Base-by-base conservation (phyloP, 2,329 filamentous ascomycete species). In the Fusarium sacchari region DNA sequence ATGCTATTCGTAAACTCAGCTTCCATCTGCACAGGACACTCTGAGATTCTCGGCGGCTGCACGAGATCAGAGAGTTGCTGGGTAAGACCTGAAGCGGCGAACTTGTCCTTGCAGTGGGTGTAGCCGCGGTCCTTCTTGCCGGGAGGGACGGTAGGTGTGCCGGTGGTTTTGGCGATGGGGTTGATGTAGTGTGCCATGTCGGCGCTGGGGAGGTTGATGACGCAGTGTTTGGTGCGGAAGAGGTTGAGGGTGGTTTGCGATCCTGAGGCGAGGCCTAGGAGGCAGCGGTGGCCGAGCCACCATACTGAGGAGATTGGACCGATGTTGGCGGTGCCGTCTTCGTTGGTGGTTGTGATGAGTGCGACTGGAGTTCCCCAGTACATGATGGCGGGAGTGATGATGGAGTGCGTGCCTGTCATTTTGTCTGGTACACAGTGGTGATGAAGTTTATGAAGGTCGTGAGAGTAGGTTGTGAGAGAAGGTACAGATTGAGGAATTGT, bases 401-500 rank as follows among this genome's bases (percentile, higher is more conserved):
- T n/a, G 14, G 34, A 55, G 14, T 55, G 50, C 2, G 50, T 55
- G 15, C 6, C 34, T 9, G 34, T 13, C 50, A 55, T 55, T 4
- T 18, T 55, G 50, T 14, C 15, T 14, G 12, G 30, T 30, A 30
- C 30, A n/a, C n/a, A n/a, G n/a, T n/a, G n/a, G n/a, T n/a, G n/a
- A n/a, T n/a, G n/a, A n/a, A n/a, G n/a, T 30, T 30, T 30, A 30
- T 30, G 30, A 30, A 9, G 30, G 30, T 9, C 8, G 7, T n/a
- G n/a, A n/a, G n/a, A n/a, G n/a, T n/a, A n/a, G n/a, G n/a, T 30
- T 30, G 10, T 1, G 1, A 0, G 5, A 28, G 28, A 22, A 6
- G 17, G 7, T 22, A 13, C 2, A 20, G 22, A 34, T 3, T 11
- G 12, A 5, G 12, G 11, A 26, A 30, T 11, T 3, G 11, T 15